Conservation (phyloP, 305 asterid genomes). For the Rubia balearica region DNA sequence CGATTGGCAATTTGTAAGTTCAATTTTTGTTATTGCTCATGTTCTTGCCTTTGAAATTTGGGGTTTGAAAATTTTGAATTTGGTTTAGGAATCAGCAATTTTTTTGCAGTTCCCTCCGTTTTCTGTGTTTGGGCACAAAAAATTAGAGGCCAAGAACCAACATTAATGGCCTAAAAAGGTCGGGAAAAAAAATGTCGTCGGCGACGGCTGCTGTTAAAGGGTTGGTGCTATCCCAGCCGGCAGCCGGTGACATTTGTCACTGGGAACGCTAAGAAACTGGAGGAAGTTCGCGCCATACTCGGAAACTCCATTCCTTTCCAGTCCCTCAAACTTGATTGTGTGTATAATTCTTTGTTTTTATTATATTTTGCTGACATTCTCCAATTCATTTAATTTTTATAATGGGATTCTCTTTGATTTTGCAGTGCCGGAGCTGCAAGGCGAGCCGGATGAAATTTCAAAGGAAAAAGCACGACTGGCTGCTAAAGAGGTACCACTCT, state of each 20-base stretch:
- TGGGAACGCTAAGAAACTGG: conserved; percentile 91
- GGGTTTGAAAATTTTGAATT: too few species aligned
- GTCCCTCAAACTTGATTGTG: conserved; percentile 76
- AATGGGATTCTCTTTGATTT: neutral
- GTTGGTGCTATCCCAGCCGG: conserved; percentile 52
- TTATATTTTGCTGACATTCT: neutral
- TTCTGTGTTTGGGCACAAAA: too few species aligned
- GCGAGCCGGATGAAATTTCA: conserved; percentile 94
- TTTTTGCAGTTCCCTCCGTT: too few species aligned
- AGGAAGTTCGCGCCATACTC: conserved; percentile 80
- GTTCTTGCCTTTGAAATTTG: too few species aligned
- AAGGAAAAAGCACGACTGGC: conserved; percentile 87
- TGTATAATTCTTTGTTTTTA: conserved; percentile 12
- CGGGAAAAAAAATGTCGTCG: conserved; percentile 31
- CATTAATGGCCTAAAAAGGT: too few species aligned
- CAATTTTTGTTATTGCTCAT: too few species aligned
- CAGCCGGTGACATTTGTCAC: conserved; percentile 94
- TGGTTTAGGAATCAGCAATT: too few species aligned
- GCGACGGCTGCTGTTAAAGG: conserved; percentile 40
- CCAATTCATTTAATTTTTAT: neutral
- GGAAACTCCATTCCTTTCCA: conserved; percentile 88
- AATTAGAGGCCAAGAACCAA: too few species aligned
- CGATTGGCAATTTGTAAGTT: too few species aligned
- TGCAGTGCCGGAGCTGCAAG: conserved; percentile 90
- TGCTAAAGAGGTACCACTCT: conserved; percentile 62